Evolutionary conservation across 2,329 filamentous ascomycete species (phyloP).

Genomic region (Epichloe sp.): DNA sequence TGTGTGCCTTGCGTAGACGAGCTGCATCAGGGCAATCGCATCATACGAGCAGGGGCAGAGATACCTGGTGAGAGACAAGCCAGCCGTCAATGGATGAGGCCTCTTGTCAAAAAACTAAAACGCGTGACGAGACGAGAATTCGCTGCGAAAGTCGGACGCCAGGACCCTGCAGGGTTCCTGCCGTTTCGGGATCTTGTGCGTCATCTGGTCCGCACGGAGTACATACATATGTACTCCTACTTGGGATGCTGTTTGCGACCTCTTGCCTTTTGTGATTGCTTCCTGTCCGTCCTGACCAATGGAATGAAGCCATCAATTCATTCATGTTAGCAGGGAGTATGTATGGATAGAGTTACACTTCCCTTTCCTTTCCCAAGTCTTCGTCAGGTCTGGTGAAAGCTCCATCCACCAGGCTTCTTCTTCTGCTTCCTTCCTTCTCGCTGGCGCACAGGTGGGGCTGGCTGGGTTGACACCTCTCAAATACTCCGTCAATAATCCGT

Average conservation of each 20-base stretch:
- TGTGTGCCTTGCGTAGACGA: slow-evolving; percentile 14
- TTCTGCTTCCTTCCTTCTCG: too few species aligned
- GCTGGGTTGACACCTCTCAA: neutral
- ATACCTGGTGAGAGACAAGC: neutral
- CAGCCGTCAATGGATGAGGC: neutral
- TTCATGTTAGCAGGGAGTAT: too few species aligned
- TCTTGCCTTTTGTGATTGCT: too few species aligned
- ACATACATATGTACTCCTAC: too few species aligned
- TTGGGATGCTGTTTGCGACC: too few species aligned
- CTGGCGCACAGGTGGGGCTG: too few species aligned
- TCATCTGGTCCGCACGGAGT: neutral
- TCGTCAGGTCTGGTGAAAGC: neutral
- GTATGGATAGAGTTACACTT: too few species aligned
- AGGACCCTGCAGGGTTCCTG: slow-evolving; percentile 4
- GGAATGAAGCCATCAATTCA: too few species aligned
- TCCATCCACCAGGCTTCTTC: too few species aligned
- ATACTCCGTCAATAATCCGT: neutral
- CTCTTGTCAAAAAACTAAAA: neutral
- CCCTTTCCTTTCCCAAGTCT: too few species aligned
- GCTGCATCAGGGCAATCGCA: slow-evolving; percentile 16
- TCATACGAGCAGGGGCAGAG: slow-evolving; percentile 6
- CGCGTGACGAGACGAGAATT: neutral
- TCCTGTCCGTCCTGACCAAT: too few species aligned
- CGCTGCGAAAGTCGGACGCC: neutral
- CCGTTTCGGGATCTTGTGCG: slow-evolving; percentile 1